Conservation (phyloP, 768 basidiomycete species). For the Leucosporidium creatinivorum region DNA sequence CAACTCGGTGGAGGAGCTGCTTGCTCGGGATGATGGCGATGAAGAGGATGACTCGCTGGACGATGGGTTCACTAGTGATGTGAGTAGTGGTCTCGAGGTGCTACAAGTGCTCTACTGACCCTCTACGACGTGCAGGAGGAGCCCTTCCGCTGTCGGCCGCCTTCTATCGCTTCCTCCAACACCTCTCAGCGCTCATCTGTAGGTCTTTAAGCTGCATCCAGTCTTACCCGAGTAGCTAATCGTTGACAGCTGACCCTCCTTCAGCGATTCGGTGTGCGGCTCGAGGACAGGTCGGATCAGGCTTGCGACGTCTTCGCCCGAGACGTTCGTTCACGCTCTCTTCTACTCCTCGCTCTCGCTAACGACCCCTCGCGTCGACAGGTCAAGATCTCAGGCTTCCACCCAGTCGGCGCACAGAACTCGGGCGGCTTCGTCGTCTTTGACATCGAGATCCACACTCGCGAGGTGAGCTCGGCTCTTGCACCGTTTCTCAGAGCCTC, state of each 20-base stretch:
- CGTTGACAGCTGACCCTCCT: neutral
- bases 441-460: constrained; percentile 28
- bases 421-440: constrained; percentile 31
- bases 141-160: constrained; percentile 21
- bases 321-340: constrained; percentile 13
- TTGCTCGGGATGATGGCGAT: neutral
- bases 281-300: constrained; percentile 24
- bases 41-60: neutral
- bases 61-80: neutral
- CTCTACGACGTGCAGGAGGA: constrained; percentile 9
- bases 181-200: constrained; percentile 25
- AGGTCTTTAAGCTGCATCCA: neutral
- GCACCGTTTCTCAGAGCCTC: neutral
- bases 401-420: constrained; percentile 14
- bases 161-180: constrained; percentile 19
- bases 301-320: constrained; percentile 14
- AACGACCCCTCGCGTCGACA: neutral
- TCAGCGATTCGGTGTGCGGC: constrained; percentile 20
- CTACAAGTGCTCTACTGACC: no score
- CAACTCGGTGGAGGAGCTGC: neutral
- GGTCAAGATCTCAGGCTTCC: constrained; percentile 9
- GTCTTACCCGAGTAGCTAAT: neutral
- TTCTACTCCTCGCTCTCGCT: no score
- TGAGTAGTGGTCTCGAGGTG: neutral
- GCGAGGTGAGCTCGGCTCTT: constrained; percentile 6